phyloP scores from a whole-genome alignment of 2,329 filamentous ascomycete genomes.

The Stachybotrys chlorohalonatus region DNA sequence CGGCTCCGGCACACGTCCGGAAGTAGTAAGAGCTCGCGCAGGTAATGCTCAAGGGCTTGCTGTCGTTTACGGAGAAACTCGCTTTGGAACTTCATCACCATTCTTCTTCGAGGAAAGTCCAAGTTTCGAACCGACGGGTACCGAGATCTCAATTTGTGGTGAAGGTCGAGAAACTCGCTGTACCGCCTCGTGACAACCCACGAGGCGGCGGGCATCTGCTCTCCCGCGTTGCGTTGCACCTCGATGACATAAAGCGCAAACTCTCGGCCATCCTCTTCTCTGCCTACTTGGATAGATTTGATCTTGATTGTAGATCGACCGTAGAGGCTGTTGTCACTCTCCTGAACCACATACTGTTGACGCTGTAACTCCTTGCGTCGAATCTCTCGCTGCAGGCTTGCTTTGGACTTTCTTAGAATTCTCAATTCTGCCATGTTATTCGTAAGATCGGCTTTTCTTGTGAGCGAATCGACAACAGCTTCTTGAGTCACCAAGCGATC shows the following conservation, averaged over 20 bases:
- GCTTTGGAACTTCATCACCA: slow-evolving; percentile 93
- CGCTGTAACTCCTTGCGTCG: slow-evolving; percentile 89
- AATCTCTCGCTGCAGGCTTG: slow-evolving; percentile 86
- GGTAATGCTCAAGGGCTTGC: slow-evolving; percentile 73
- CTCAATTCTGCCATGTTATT: slow-evolving; percentile 92
- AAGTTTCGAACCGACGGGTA: slow-evolving; percentile 84
- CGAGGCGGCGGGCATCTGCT: slow-evolving; percentile 92
- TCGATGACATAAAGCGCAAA: slow-evolving; percentile 92
- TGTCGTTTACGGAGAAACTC: slow-evolving; percentile 91
- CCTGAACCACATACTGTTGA: slow-evolving; percentile 94
- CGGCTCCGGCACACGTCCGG: slow-evolving; percentile 92
- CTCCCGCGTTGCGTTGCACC: slow-evolving; percentile 79
- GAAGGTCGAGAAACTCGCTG: slow-evolving; percentile 92
- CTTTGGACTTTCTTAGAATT: slow-evolving; percentile 87
- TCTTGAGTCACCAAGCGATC: slow-evolving; percentile 83
- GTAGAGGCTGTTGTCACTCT: slow-evolving; percentile 95
- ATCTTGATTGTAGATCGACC: slow-evolving; percentile 85
- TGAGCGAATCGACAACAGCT: slow-evolving; percentile 82
- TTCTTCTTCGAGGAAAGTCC: slow-evolving; percentile 83
- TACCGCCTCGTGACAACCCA: slow-evolving; percentile 92
- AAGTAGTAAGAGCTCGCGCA: slow-evolving; percentile 71
- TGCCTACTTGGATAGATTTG: slow-evolving; percentile 85
- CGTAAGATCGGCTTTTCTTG: slow-evolving; percentile 88
- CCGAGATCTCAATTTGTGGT: slow-evolving; percentile 74
- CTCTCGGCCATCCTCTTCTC: slow-evolving; percentile 85